Conservation (phyloP, 176 grass and related monocot genomes). For the Neostapfia colusana region DNA sequence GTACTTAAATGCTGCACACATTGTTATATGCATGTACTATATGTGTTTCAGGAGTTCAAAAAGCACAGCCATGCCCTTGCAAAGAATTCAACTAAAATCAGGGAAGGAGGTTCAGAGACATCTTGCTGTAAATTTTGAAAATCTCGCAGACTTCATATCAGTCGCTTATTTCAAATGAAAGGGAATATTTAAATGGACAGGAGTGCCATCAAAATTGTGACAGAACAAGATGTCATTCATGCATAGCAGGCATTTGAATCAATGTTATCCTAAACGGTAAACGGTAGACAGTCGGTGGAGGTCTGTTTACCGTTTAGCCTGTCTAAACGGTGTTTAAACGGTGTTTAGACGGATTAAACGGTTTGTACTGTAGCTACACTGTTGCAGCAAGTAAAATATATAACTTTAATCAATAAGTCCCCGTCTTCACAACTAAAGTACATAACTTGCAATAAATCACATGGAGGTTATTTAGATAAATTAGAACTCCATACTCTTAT, state of each 20-base stretch:
- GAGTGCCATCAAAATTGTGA: not conserved
- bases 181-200: not conserved
- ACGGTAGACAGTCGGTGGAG: no score
- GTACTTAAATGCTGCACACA: constrained; percentile 28
- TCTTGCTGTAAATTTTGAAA: not conserved
- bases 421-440: no score
- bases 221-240: not conserved
- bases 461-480: no score
- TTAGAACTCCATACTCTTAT: no score
- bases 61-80: constrained; percentile 3
- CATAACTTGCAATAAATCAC: no score
- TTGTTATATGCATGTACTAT: constrained; percentile 1
- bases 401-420: no score
- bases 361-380: no score
- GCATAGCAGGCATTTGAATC: not conserved
- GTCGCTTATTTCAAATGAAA: not conserved
- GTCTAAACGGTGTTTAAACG: no score
- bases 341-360: no score
- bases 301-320: no score
- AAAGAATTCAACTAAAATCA: constrained; percentile 18
- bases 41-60: constrained; percentile 12
- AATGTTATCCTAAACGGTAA: no score
- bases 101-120: constrained; percentile 9
- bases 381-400: no score
- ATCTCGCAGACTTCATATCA: constrained; percentile 11